Evolutionary conservation across 768 basidiomycete species (phyloP).

Genomic region (Hydnomerulius pinastri): DNA sequence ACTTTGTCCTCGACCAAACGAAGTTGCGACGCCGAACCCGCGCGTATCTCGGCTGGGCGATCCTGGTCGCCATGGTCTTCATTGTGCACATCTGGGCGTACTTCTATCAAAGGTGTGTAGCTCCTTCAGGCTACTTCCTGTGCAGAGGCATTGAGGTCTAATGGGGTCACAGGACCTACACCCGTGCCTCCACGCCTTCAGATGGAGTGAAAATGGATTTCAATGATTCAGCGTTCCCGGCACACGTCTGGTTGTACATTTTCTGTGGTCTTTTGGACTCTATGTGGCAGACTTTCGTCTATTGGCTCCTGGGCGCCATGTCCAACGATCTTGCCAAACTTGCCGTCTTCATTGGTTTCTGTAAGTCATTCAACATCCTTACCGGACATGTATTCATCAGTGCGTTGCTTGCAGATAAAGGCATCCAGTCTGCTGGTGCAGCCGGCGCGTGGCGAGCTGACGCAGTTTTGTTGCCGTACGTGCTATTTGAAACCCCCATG

Average conservation of each 20-base stretch:
- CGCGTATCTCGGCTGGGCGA: slow-evolving; percentile 68
- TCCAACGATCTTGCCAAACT: slow-evolving; percentile 80
- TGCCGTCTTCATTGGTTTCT: slow-evolving; percentile 80
- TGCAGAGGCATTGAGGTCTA: neutral
- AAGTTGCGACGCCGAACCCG: slow-evolving; percentile 62
- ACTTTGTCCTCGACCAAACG: slow-evolving; percentile 59
- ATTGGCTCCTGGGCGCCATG: slow-evolving; percentile 87
- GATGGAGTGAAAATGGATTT: slow-evolving; percentile 58
- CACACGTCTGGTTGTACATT: slow-evolving; percentile 62
- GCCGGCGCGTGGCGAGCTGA: slow-evolving; percentile 76
- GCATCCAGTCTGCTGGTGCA: slow-evolving; percentile 74
- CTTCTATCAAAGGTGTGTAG: slow-evolving; percentile 68
- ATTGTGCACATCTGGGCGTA: slow-evolving; percentile 75
- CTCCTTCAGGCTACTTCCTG: neutral
- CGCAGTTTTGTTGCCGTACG: slow-evolving; percentile 61
- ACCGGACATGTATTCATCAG: slow-evolving; percentile 4
- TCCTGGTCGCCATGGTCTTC: slow-evolving; percentile 66
- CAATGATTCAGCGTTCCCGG: slow-evolving; percentile 52
- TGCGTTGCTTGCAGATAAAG: slow-evolving; percentile 64
- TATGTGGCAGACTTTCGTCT: slow-evolving; percentile 84
- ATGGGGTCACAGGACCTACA: slow-evolving; percentile 48
- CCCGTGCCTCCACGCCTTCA: slow-evolving; percentile 48
- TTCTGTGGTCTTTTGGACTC: slow-evolving; percentile 76
- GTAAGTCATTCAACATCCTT: slow-evolving; percentile 44
- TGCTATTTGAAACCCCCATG: too few species aligned